phyloP scores from a whole-genome alignment of 176 grass and related monocot species.

The Thalia dealbata region DNA sequence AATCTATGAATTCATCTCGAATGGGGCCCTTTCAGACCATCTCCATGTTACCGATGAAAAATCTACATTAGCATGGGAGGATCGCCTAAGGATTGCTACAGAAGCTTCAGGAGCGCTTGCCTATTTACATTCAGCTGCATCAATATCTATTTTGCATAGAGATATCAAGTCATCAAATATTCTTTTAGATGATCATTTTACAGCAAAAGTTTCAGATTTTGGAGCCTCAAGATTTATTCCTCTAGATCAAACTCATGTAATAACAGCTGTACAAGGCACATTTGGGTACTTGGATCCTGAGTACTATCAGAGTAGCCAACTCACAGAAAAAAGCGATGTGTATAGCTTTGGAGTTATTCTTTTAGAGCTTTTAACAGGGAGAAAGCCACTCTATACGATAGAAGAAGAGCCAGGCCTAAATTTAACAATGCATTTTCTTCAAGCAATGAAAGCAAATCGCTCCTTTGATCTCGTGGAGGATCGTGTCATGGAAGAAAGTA shows the following conservation, averaged over 20 bases:
- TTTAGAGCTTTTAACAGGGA: background rate
- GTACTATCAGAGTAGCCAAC: background rate
- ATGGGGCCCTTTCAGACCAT: background rate
- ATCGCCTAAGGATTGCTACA: background rate
- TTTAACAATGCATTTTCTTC: background rate
- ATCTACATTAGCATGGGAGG: background rate
- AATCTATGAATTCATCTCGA: background rate
- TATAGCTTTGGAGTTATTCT: conserved; percentile 5
- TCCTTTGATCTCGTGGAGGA: background rate
- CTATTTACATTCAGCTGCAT: background rate
- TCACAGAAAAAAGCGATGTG: background rate
- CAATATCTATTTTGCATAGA: conserved; percentile 1
- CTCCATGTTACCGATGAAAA: background rate
- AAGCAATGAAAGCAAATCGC: background rate
- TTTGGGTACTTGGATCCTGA: background rate
- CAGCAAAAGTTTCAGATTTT: background rate
- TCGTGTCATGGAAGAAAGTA: background rate
- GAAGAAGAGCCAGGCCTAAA: background rate
- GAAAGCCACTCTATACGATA: background rate
- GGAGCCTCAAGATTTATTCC: background rate
- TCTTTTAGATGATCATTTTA: background rate
- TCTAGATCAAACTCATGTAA: background rate
- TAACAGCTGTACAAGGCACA: background rate
- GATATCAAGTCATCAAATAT: background rate
- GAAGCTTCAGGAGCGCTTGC: background rate